Base-by-base conservation (phyloP, 805 yeast species). In the Metschnikowia sp. region DNA sequence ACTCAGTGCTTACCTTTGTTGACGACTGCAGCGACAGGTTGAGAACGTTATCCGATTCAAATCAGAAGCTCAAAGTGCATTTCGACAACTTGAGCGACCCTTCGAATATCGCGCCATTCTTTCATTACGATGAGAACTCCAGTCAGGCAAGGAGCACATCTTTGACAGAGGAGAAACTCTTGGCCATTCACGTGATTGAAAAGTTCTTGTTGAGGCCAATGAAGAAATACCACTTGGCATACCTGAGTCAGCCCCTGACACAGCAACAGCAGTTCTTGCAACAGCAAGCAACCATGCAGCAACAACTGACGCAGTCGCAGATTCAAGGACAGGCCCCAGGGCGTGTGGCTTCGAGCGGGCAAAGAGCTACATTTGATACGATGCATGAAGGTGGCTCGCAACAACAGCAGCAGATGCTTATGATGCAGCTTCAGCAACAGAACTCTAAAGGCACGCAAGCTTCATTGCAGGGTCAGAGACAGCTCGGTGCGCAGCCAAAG, bases 21-120 rank as follows among this genome's bases (percentile, higher is more conserved):
- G 82, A 78, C 40, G 75, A 75, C 34, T 70, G 78, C 22, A 61
- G 78, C 29, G 68, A 70, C 26, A 61, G 66, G 28, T 66, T 82
- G 53, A 69, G 59, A 59, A 65, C 54, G 18, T 64, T 66, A 55
- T 65, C 68, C 26, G 69, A 61, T 41, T 64, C 63, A 37, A 65
- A 60, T 42, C 72, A 72, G 47, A 65, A 70, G 42, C 65, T 81
- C 51, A 68, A 70, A 42, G 65, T 72, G 32, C 64, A 63, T 39
- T 70, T 72, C 49, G 59, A 58, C 42, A 72, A 57, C 58, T 66
- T 41, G 65, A 64, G 41, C 8, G 54, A 53, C 22, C 39, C 43
- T 10, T 40, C 49, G 9, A 33, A 54, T 1, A 50, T 56, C 10
- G 62, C 82, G 45, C 78, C 83, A 2, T 65, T 81, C 43, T 81